phyloP scores from a whole-genome alignment of 352 stramenopile genomes.

The Phytophthora agathidicida region DNA sequence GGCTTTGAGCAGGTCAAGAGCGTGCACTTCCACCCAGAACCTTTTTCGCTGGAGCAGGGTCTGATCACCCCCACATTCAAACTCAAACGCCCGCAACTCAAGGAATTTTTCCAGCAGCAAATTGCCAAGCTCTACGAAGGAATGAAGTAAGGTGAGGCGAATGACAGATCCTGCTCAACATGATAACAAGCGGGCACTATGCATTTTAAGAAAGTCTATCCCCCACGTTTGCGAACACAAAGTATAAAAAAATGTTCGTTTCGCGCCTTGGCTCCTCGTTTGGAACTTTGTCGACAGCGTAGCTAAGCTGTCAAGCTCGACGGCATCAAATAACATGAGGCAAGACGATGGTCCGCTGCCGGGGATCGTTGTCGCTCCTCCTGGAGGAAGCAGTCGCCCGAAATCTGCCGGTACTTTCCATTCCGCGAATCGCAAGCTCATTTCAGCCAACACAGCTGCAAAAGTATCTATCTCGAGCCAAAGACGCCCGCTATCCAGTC shows the following conservation, averaged over 20 bases:
- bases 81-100: constrained; percentile 87
- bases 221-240: neutral
- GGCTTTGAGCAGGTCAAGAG: constrained; percentile 93
- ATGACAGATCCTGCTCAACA: neutral
- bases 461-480: neutral
- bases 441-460: constrained; percentile 1
- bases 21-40: constrained; percentile 82
- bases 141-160: constrained; percentile 17
- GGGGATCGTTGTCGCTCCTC: constrained; percentile 1
- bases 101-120: constrained; percentile 53
- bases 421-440: constrained; percentile 33
- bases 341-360: constrained; percentile 15
- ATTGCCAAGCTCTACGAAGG: constrained; percentile 53
- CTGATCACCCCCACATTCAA: constrained; percentile 97
- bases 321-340: constrained; percentile 14
- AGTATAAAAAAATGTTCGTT: constrained; percentile 15
- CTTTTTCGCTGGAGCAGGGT: constrained; percentile 89
- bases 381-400: constrained; percentile 14
- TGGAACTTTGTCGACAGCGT: neutral
- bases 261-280: constrained; percentile 1
- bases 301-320: neutral
- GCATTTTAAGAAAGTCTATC: neutral
- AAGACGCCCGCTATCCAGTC: constrained; percentile 17
- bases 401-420: constrained; percentile 33
- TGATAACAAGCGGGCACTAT: neutral